A percentile compares a stretch with the other conserved stretches of the same genome.
Conservation (phyloP, 192 early-diverging fungal species). For the Backusella psychrophila region DNA sequence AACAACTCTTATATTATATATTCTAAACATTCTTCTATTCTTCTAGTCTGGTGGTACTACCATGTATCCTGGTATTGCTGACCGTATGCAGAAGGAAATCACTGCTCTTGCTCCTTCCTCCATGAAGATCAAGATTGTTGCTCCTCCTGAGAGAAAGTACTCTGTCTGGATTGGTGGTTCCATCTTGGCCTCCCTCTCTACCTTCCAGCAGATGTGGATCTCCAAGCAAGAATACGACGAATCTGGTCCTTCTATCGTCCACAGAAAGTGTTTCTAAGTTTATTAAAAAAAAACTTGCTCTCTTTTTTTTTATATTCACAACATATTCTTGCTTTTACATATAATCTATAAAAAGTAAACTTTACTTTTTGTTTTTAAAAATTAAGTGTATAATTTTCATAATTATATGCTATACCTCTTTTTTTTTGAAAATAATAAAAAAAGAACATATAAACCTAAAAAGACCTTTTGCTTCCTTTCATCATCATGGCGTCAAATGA, state of each 20-base stretch:
- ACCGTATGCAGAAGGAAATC: constrained; percentile 97
- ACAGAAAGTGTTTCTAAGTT: constrained; percentile 54
- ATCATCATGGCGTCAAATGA: too few species aligned
- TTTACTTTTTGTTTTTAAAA: too few species aligned
- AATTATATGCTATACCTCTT: too few species aligned
- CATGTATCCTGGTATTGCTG: constrained; percentile 94
- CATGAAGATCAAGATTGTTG: constrained; percentile 96
- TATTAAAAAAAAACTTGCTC: background rate
- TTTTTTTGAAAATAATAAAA: too few species aligned
- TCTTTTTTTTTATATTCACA: too few species aligned
- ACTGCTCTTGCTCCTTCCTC: constrained; percentile 87
- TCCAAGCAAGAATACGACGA: constrained; percentile 75
- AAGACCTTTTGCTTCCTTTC: too few species aligned
- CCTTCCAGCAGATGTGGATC: constrained; percentile 99
- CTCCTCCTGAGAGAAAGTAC: constrained; percentile 97
- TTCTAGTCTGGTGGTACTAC: constrained; percentile 85
- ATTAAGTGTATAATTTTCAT: too few species aligned
- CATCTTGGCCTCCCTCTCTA: constrained; percentile 92
- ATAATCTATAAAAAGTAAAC: too few species aligned
- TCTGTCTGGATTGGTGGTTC: constrained; percentile 98
- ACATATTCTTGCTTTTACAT: too few species aligned
- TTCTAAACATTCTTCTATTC: background rate
- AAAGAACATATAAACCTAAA: too few species aligned
- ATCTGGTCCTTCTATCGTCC: constrained; percentile 55
- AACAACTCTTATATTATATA: background rate